A percentile compares a stretch with the other conserved stretches of the same genome.
Conservation (phyloP, 2,329 filamentous ascomycete species). For the Acarospora socialis region DNA sequence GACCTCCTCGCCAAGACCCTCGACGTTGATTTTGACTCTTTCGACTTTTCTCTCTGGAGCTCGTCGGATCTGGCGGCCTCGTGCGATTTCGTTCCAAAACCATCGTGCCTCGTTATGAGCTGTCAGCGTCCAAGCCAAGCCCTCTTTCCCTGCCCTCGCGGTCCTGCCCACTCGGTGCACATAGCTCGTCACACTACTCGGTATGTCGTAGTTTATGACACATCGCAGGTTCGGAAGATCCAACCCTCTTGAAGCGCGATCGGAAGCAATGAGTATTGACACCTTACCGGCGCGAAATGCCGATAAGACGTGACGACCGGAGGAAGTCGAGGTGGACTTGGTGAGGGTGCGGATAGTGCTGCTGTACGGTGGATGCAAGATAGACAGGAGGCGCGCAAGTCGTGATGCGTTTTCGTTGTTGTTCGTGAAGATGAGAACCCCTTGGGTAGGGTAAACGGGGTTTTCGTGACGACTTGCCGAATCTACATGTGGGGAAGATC, state of each 20-base stretch:
- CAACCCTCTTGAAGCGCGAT: slow-evolving; percentile 82
- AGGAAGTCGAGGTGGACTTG: slow-evolving; percentile 60
- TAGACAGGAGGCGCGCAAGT: slow-evolving; percentile 60
- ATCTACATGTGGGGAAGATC: too few species aligned
- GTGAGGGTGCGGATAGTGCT: slow-evolving; percentile 54
- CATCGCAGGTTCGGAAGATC: slow-evolving; percentile 67
- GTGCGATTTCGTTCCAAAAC: slow-evolving; percentile 78
- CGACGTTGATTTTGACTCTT: slow-evolving; percentile 29
- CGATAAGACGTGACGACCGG: slow-evolving; percentile 51
- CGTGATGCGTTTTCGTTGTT: slow-evolving; percentile 81
- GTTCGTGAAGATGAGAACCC: slow-evolving; percentile 66
- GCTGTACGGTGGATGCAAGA: slow-evolving; percentile 48
- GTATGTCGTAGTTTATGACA: slow-evolving; percentile 89
- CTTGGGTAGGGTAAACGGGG: too few species aligned
- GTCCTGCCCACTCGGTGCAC: slow-evolving; percentile 87
- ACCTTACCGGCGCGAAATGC: slow-evolving; percentile 50
- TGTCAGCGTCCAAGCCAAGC: slow-evolving; percentile 76
- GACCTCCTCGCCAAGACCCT: slow-evolving; percentile 26
- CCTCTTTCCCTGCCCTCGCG: slow-evolving; percentile 61
- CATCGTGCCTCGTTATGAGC: slow-evolving; percentile 71
- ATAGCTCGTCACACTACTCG: slow-evolving; percentile 65
- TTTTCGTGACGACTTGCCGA: too few species aligned
- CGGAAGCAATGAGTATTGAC: slow-evolving; percentile 73
- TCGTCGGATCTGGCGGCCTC: slow-evolving; percentile 37
- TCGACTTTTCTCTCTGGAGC: slow-evolving; percentile 27